These are phyloP conservation scores for Brassica napus DNA, from an alignment of 345 rosid genomes.

Conservation along the genomic window Da-Ae NC_063442.1:41484501-41485000, in stretches of 20 bases:
- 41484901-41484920: no score
- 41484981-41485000: neutral
- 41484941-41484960: no score
- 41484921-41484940: no score
- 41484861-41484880: no score
- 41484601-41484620: slow-evolving; percentile 48
- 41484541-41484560: neutral
- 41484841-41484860: neutral
- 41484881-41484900: no score
- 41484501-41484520: slow-evolving; percentile 56
- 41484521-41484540: slow-evolving; percentile 41
- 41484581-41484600: neutral
- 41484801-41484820: slow-evolving; percentile 64
- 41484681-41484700: slow-evolving; percentile 75
- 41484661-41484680: slow-evolving; percentile 92
- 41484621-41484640: slow-evolving; percentile 88
- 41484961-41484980: neutral
- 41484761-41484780: slow-evolving; percentile 74
- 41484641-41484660: slow-evolving; percentile 99
- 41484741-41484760: slow-evolving; percentile 74
- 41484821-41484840: neutral
- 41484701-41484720: slow-evolving; percentile 67
- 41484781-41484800: slow-evolving; percentile 86
- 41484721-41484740: slow-evolving; percentile 91
- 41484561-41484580: neutral